Conservation (phyloP, 169 alveolate species). For the Neospora caninum region DNA sequence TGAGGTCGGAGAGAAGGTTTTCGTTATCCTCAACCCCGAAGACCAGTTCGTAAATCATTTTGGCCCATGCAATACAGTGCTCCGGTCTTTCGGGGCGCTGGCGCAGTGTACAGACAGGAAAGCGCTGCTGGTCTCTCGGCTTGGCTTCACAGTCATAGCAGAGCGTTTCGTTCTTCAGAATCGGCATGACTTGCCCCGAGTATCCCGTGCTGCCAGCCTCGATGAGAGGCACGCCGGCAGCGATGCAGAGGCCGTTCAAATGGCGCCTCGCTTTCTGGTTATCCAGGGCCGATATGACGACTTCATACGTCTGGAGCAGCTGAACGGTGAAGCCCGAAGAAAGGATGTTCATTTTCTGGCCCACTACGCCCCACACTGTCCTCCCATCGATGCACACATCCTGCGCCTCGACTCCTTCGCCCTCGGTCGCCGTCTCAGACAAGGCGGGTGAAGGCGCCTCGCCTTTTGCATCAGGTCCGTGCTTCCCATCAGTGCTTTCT, state of each 20-base stretch:
- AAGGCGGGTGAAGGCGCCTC: not conserved
- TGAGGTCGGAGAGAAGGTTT: slow-evolving; percentile 50
- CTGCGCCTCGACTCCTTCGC: not conserved
- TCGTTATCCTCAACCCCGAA: slow-evolving; percentile 67
- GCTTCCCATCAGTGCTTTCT: not conserved
- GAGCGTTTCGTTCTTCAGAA: slow-evolving; percentile 80
- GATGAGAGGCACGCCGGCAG: slow-evolving; percentile 74
- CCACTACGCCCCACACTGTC: slow-evolving; percentile 25
- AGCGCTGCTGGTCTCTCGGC: slow-evolving; percentile 72
- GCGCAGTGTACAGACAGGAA: slow-evolving; percentile 93
- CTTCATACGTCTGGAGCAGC: slow-evolving; percentile 74
- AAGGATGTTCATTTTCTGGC: not conserved
- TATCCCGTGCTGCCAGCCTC: slow-evolving; percentile 94
- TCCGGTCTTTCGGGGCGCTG: slow-evolving; percentile 89
- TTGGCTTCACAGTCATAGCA: slow-evolving; percentile 90
- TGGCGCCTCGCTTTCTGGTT: slow-evolving; percentile 91
- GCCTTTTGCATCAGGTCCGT: not conserved
- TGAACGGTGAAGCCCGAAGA: not conserved
- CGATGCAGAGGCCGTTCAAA: slow-evolving; percentile 88
- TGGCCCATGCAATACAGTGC: slow-evolving; percentile 94
- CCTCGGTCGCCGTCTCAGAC: not conserved
- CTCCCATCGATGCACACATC: not conserved
- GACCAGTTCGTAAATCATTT: slow-evolving; percentile 80
- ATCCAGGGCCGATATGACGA: slow-evolving; percentile 92
- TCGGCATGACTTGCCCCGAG: slow-evolving; percentile 84